These are phyloP conservation scores for Lachancea nothofagi DNA, from an alignment of 805 yeast genomes.

Conservation along the genomic window DNA sequence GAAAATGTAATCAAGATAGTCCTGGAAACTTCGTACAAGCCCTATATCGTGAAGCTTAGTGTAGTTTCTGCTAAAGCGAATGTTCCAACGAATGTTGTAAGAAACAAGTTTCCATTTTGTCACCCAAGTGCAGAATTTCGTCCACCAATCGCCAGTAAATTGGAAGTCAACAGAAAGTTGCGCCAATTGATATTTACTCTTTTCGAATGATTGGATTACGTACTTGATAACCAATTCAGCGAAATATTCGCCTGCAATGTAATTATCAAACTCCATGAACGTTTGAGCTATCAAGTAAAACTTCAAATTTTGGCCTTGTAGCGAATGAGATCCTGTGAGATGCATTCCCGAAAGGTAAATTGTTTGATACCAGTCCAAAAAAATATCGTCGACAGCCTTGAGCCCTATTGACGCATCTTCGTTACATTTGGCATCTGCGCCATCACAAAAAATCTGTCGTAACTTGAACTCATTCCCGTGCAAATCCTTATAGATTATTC, in stretches of 20 bases:
- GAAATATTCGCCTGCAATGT: constrained; percentile 36
- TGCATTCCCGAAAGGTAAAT: constrained; percentile 24
- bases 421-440: constrained; percentile 14
- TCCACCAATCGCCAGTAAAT: constrained; percentile 31
- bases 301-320: constrained; percentile 23
- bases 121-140: constrained; percentile 33
- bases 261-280: constrained; percentile 35
- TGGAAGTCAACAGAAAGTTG: constrained; percentile 36
- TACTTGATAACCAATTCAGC: constrained; percentile 32
- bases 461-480: constrained; percentile 23
- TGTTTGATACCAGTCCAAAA: constrained; percentile 23
- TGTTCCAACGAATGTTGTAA: constrained; percentile 37
- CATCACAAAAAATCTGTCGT: constrained; percentile 20
- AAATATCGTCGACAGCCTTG: constrained; percentile 30
- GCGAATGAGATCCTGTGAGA: constrained; percentile 17
- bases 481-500: constrained; percentile 29
- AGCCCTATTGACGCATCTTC: constrained; percentile 23
- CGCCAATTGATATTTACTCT: constrained; percentile 36
- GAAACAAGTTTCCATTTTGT: constrained; percentile 35
- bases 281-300: constrained; percentile 31
- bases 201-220: constrained; percentile 32
- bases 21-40: constrained; percentile 30
- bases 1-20: constrained; percentile 31
- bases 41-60: constrained; percentile 20
- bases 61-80: constrained; percentile 33